Percentiles rank a stretch among this genome's conserved stretches.
phyloP scores from a whole-genome alignment of 352 stramenopile genomes.

The Globisporangium abappressorium region DNA sequence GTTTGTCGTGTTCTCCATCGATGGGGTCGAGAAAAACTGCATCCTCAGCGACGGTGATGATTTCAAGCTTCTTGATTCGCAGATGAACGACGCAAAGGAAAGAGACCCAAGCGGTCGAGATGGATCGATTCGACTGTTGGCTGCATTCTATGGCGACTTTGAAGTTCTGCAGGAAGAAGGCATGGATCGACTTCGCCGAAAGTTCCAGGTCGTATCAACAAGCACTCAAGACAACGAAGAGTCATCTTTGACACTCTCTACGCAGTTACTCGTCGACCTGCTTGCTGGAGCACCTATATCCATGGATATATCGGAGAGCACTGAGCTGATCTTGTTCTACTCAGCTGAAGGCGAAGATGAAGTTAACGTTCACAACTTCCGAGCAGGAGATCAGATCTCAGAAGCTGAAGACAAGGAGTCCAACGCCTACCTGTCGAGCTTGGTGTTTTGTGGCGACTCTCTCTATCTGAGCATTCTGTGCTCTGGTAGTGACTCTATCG shows the following conservation, averaged over 20 bases:
- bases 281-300: constrained; percentile 17
- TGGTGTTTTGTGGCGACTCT: constrained; percentile 38
- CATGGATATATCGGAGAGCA: constrained; percentile 21
- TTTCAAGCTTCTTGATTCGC: constrained; percentile 19
- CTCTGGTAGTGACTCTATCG: constrained; percentile 18
- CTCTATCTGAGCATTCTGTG: constrained; percentile 50
- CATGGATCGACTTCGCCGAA: constrained; percentile 24
- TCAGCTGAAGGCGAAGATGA: constrained; percentile 11
- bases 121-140: constrained; percentile 11
- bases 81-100: background rate
- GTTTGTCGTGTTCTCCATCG: constrained; percentile 28
- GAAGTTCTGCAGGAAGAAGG: constrained; percentile 29
- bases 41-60: constrained; percentile 31
- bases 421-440: constrained; percentile 43
- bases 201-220: constrained; percentile 9
- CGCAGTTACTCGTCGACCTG: constrained; percentile 26
- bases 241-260: constrained; percentile 17
- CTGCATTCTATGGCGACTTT: constrained; percentile 57
- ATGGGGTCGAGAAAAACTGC: constrained; percentile 14
- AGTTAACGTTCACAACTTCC: constrained; percentile 23
- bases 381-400: constrained; percentile 29
- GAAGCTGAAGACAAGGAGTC: constrained; percentile 26
- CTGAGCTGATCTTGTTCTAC: constrained; percentile 31
- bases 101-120: background rate
- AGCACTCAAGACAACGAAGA: constrained; percentile 13